These are phyloP conservation scores for Cryptosporidium tyzzeri DNA, from an alignment of 169 alveolate genomes.

Conservation along the genomic window DNA sequence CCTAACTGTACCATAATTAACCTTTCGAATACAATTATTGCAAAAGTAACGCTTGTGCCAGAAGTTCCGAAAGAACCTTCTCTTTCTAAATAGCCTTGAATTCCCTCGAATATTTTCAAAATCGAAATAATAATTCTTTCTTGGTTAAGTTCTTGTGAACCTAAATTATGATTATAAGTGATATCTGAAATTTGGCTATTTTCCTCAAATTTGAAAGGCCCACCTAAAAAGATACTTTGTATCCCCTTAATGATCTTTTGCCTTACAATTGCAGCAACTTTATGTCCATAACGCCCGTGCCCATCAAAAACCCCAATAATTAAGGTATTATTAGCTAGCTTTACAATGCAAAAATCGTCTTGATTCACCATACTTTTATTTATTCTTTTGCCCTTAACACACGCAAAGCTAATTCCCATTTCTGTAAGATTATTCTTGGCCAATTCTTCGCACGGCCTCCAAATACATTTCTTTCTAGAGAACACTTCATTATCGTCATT, in stretches of 20 bases:
- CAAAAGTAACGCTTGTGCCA: conserved; percentile 63
- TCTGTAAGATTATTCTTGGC: conserved; percentile 16
- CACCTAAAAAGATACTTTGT: conserved; percentile 21
- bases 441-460: conserved; percentile 50
- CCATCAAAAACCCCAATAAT: conserved; percentile 69
- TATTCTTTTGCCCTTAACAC: conserved; percentile 40
- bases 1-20: conserved; percentile 61
- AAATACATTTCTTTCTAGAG: conserved; percentile 27
- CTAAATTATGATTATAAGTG: not conserved
- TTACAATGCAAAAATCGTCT: conserved; percentile 55
- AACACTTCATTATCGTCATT: conserved; percentile 11
- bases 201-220: not conserved
- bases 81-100: conserved; percentile 36
- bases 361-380: conserved; percentile 68
- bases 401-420: conserved; percentile 39
- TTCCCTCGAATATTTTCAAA: conserved; percentile 12
- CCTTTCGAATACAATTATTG: conserved; percentile 32
- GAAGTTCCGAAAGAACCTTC: conserved; percentile 60
- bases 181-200: not conserved
- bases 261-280: conserved; percentile 60
- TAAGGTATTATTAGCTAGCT: conserved; percentile 5
- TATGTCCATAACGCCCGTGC: conserved; percentile 72
- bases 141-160: not conserved
- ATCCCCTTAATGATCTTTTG: conserved; percentile 39
- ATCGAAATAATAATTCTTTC: not conserved